Evolutionary conservation across 2,329 filamentous ascomycete species (phyloP), one percentile per base, ranked within the genome.

Genomic region (Fusarium paranaense): DNA sequence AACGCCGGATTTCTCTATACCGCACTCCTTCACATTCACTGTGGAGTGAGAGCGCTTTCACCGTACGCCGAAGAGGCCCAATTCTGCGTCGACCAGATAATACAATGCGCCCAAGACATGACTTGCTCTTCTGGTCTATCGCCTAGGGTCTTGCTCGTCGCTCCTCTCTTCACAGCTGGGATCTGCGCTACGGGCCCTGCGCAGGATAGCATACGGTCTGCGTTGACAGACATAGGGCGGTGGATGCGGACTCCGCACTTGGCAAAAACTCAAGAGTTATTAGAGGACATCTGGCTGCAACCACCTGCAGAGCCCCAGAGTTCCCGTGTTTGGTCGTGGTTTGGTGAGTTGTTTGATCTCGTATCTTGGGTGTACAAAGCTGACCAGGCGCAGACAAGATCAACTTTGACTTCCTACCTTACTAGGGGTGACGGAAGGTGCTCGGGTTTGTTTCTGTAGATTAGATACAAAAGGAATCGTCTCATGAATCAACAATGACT

Each of bases 171-270:
- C 13, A 67, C 72, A 0, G 69, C 71, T 1, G 69, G 71, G 0
- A 61, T 74, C 25, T 74, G 64, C 9, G 69, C 72, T 1, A 32
- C 54, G 1, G 69, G 72, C 3, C 0, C 45, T 35, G 65, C 57
- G 10, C 25, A 64, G 18, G 45, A 62, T 5, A 61, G 59, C 7
- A 56, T 74, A 4, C 57, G 52, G 13, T 61, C 30, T 1, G 69
- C 61, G 1, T 33, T 74, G 20, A 45, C 11, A 18, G 63, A 70
- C 6, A 70, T 74, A 16, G 66, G 65, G 7, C 52, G 40, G 18
- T 74, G 72, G 72, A 74, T 74, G 69, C 67, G 37, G 27, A 74
- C 69, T 10, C 71, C 65, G 6, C 72, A 74, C 52, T 14, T 74
- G 2, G 27, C 30, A 2, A 74, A 74, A 6, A 72, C 69, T 16